Evolutionary conservation across 768 basidiomycete genomes (phyloP).

Genomic region (Suillus subalutaceus): DNA sequence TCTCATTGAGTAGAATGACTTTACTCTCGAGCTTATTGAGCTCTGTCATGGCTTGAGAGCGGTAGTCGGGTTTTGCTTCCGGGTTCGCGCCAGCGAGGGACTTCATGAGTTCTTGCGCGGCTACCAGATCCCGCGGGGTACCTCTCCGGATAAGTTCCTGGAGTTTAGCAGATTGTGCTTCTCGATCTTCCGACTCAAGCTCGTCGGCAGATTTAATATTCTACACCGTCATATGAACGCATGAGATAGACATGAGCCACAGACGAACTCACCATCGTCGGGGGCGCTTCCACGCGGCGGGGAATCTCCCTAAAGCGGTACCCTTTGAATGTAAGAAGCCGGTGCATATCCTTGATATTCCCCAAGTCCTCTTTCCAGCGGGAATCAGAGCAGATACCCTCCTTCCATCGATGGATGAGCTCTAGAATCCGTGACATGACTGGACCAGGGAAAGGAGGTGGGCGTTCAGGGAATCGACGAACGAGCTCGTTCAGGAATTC

Average conservation of each 20-base stretch:
- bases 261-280: slow-evolving; percentile 24
- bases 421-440: slow-evolving; percentile 96
- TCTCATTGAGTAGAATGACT: slow-evolving; percentile 93
- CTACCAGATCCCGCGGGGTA: slow-evolving; percentile 92
- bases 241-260: slow-evolving; percentile 27
- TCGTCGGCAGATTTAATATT: slow-evolving; percentile 95
- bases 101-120: slow-evolving; percentile 98
- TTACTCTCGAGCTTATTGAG: slow-evolving; percentile 94
- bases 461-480: slow-evolving; percentile 95
- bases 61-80: slow-evolving; percentile 92
- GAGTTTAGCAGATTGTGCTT: slow-evolving; percentile 95
- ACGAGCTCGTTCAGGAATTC: slow-evolving; percentile 99
- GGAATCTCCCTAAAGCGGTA: slow-evolving; percentile 68
- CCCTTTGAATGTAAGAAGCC: slow-evolving; percentile 92
- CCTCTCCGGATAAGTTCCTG: slow-evolving; percentile 97
- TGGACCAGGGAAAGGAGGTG: slow-evolving; percentile 91
- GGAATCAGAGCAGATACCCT: slow-evolving; percentile 83
- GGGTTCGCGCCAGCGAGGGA: slow-evolving; percentile 92
- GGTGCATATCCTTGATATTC: slow-evolving; percentile 97
- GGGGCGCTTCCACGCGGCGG: slow-evolving; percentile 21
- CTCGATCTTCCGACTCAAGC: slow-evolving; percentile 92
- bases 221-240: slow-evolving; percentile 39
- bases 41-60: slow-evolving; percentile 84
- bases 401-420: slow-evolving; percentile 93
- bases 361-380: slow-evolving; percentile 96